Evolutionary conservation across 352 stramenopile species (phyloP).

Genomic region (Hyaloperonospora brassicae): DNA sequence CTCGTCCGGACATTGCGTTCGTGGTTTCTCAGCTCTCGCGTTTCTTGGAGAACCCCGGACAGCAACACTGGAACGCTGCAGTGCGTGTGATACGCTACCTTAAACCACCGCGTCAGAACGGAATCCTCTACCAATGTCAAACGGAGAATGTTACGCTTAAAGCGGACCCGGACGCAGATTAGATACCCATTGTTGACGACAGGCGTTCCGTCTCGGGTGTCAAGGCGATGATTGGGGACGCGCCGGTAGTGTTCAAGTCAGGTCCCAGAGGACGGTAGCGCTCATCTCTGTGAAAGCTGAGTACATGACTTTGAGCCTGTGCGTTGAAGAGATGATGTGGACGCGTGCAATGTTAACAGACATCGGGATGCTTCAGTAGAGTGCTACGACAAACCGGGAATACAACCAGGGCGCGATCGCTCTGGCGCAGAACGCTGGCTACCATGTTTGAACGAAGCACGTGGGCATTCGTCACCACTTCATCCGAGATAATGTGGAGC

Average conservation of each 20-base stretch:
- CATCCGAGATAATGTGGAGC: conserved; percentile 4
- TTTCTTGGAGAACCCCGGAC: conserved; percentile 4
- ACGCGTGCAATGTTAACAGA: not conserved
- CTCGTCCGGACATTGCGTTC: conserved; percentile 6
- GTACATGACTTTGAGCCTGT: not conserved
- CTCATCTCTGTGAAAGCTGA: not conserved
- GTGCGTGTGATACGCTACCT: conserved; percentile 10
- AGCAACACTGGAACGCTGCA: conserved; percentile 3
- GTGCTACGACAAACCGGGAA: not conserved
- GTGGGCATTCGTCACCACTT: conserved; percentile 9
- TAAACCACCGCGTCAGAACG: conserved; percentile 2
- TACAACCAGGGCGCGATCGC: conserved; percentile 10
- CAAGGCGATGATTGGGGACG: conserved; percentile 12
- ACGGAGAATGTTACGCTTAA: not conserved
- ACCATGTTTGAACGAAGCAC: conserved; percentile 5
- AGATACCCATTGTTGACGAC: conserved; percentile 8
- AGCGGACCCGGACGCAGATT: conserved; percentile 14
- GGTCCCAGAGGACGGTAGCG: conserved; percentile 1
- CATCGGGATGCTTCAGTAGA: not conserved
- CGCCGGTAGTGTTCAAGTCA: conserved; percentile 10
- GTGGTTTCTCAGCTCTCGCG: conserved; percentile 5
- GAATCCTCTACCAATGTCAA: conserved; percentile 3
- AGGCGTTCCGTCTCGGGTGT: conserved; percentile 10
- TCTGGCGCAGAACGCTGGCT: conserved; percentile 4
- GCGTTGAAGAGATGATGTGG: not conserved